Evolutionary conservation across 148 eudicot genomes (phyloP).

Genomic region (Rhododendron griersonianum): DNA sequence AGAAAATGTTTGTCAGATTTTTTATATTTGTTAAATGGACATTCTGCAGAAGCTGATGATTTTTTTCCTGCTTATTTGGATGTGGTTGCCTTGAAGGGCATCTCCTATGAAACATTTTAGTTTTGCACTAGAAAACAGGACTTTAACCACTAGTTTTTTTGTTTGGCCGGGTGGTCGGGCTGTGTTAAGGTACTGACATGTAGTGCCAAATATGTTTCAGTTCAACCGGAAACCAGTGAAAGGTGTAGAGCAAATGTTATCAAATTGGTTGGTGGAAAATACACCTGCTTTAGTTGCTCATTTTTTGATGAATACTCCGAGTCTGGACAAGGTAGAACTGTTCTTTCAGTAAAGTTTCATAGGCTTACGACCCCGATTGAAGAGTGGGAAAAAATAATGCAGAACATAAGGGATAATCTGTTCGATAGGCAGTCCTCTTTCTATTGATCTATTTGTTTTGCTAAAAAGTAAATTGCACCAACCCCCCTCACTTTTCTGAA

Average conservation of each 20-base stretch:
- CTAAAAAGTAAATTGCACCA: neutral
- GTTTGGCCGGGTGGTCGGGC: neutral
- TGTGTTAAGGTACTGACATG: neutral
- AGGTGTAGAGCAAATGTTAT: constrained; percentile 75
- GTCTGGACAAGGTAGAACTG: constrained; percentile 65
- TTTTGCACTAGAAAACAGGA: neutral
- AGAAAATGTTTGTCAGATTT: neutral
- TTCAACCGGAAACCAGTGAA: constrained; percentile 78
- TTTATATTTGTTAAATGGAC: neutral
- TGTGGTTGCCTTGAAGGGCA: neutral
- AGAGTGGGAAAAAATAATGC: neutral
- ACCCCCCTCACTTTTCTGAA: neutral
- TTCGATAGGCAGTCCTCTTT: neutral
- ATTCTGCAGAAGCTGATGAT: neutral
- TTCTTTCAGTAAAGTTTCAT: neutral
- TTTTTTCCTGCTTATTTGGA: constrained; percentile 2
- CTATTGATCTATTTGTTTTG: neutral
- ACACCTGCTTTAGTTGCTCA: constrained; percentile 82
- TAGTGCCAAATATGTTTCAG: constrained; percentile 32
- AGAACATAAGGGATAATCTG: neutral
- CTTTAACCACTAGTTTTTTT: neutral
- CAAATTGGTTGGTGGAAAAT: constrained; percentile 83
- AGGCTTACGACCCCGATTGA: neutral
- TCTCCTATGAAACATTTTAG: neutral
- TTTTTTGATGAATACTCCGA: constrained; percentile 73